A percentile compares a stretch with the other conserved stretches of the same genome.
These are phyloP conservation scores for Ceratobasidium sp. DNA, from an alignment of 1,284 basidiomycete species.

Conservation along the genomic window DNA sequence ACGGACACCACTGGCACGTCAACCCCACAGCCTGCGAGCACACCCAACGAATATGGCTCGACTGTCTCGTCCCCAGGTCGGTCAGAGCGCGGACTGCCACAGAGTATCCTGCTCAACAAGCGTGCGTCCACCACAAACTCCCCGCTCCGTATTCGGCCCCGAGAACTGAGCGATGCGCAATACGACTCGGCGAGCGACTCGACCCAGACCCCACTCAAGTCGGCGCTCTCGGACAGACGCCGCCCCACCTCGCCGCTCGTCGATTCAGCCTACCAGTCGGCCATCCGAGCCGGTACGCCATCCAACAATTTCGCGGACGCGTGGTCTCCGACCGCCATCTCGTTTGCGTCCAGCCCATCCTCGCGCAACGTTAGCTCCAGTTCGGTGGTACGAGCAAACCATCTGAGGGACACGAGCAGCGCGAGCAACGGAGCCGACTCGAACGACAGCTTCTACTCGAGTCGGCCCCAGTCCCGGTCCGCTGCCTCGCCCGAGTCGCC, in stretches of 20 bases:
- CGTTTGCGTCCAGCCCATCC: constrained; percentile 9
- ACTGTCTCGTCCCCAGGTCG: constrained; percentile 15
- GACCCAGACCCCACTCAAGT: constrained; percentile 30
- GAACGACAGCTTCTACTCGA: constrained; percentile 6
- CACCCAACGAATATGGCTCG: constrained; percentile 4
- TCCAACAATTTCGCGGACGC: constrained; percentile 22
- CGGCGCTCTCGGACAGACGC: constrained; percentile 24
- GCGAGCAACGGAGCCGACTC: constrained; percentile 7
- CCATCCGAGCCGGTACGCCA: constrained; percentile 6
- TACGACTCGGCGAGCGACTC: constrained; percentile 28
- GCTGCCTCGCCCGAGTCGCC: constrained; percentile 67
- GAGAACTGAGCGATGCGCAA: constrained; percentile 11
- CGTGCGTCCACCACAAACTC: constrained; percentile 19
- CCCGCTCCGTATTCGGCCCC: constrained; percentile 13
- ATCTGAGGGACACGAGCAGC: neutral
- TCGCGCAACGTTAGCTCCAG: neutral
- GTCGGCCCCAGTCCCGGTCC: constrained; percentile 49
- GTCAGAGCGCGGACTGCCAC: constrained; percentile 17
- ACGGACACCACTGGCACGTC: constrained; percentile 25
- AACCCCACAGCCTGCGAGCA: constrained; percentile 9
- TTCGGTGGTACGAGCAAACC: neutral
- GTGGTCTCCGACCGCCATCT: constrained; percentile 29
- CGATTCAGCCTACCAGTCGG: constrained; percentile 23
- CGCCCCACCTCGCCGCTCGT: constrained; percentile 24
- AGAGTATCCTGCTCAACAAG: constrained; percentile 15